These are phyloP conservation scores for Polyporus tsugae DNA, from an alignment of 1,284 basidiomycete species.

Conservation along the genomic window DNA sequence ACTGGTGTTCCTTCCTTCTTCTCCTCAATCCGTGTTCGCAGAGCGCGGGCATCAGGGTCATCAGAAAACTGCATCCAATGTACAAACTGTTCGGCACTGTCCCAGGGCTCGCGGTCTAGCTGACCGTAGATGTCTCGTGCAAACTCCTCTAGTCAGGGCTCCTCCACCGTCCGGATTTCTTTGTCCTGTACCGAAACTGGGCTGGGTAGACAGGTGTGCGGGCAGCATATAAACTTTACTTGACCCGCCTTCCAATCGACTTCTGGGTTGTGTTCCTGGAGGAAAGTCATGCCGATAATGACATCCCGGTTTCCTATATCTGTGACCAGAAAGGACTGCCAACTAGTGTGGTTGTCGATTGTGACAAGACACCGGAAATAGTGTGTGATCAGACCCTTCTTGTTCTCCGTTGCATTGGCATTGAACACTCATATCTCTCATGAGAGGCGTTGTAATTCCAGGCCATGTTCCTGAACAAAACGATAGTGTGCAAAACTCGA, in stretches of 20 bases:
- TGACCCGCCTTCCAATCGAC: conserved; percentile 13
- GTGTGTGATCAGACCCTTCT: too few species aligned
- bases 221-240: conserved; percentile 18
- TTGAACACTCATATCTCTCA: too few species aligned
- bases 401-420: too few species aligned
- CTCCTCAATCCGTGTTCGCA: not conserved
- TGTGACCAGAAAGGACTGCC: not conserved
- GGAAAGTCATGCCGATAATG: conserved; percentile 10
- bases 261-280: conserved; percentile 15
- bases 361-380: too few species aligned
- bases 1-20: conserved; percentile 8
- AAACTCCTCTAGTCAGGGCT: conserved; percentile 1
- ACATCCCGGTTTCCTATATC: conserved; percentile 13
- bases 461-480: too few species aligned
- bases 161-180: conserved; percentile 6
- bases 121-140: not conserved
- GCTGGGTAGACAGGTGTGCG: conserved; percentile 12
- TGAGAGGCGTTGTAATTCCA: too few species aligned
- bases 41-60: not conserved
- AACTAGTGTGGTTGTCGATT: not conserved
- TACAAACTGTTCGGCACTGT: not conserved
- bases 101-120: not conserved
- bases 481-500: too few species aligned
- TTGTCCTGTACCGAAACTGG: not conserved
- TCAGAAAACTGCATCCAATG: not conserved